phyloP scores from a whole-genome alignment of 768 basidiomycete species.

The Sarcomyxa edulis region DNA sequence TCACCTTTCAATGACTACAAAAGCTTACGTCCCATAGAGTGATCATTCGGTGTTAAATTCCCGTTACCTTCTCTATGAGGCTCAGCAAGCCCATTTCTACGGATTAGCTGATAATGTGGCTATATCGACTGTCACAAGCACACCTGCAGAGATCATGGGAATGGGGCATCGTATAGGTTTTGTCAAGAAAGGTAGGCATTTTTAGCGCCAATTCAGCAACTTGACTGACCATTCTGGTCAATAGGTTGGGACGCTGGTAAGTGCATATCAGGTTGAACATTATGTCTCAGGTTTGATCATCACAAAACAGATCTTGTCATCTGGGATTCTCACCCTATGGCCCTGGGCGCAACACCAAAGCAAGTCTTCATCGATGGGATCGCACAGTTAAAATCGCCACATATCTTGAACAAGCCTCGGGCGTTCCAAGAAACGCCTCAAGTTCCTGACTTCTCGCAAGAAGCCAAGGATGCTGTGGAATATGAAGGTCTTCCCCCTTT shows the following conservation, averaged over 20 bases:
- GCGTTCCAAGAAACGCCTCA: constrained; percentile 41
- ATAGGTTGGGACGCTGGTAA: constrained; percentile 73
- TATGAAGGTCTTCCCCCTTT: constrained; percentile 79
- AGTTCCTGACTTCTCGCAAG: constrained; percentile 68
- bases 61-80: constrained; percentile 76
- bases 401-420: constrained; percentile 44
- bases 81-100: constrained; percentile 79
- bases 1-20: constrained; percentile 2
- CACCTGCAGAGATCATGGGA: constrained; percentile 68
- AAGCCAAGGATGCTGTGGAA: constrained; percentile 52
- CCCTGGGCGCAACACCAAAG: constrained; percentile 78
- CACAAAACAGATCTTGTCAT: constrained; percentile 59
- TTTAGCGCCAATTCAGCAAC: neutral
- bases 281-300: too few relatives aligned
- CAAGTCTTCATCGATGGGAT: constrained; percentile 93
- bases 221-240: neutral
- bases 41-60: constrained; percentile 65
- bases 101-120: constrained; percentile 69
- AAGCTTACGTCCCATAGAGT: constrained; percentile 33
- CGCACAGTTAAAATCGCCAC: constrained; percentile 52
- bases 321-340: constrained; percentile 82
- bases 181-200: constrained; percentile 51
- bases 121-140: constrained; percentile 68
- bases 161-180: constrained; percentile 81
- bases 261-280: too few relatives aligned